These are phyloP conservation scores for Arabidopsis arenosa DNA, from an alignment of 345 rosid genomes.

Conservation along the genomic window DNA sequence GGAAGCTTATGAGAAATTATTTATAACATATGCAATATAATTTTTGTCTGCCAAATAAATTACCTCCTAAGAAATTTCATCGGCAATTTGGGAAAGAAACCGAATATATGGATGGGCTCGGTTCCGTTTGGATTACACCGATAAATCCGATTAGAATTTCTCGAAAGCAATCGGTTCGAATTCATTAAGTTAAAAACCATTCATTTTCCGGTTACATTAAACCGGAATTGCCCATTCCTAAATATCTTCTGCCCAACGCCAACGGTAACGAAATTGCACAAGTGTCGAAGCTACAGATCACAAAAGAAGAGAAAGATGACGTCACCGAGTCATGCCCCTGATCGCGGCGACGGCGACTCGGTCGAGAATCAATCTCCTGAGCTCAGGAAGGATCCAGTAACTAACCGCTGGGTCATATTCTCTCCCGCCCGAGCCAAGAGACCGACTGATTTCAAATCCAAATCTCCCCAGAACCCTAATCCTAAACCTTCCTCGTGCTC, in stretches of 20 bases:
- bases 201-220: background rate
- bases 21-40: no score
- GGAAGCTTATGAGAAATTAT: no score
- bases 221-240: background rate
- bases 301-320: conserved; percentile 33
- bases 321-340: conserved; percentile 42
- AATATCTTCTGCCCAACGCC: background rate
- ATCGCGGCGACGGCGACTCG: conserved; percentile 33
- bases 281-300: conserved; percentile 5
- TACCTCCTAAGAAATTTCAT: no score
- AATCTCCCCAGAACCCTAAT: conserved; percentile 52
- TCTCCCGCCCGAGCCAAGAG: conserved; percentile 79
- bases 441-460: conserved; percentile 82
- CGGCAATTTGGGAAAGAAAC: no score
- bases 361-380: conserved; percentile 56
- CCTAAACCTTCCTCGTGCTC: conserved; percentile 55
- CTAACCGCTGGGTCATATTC: conserved; percentile 77
- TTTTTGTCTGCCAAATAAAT: no score
- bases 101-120: background rate
- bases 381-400: conserved; percentile 64
- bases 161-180: conserved; percentile 12
- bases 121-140: conserved; percentile 2
- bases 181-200: background rate
- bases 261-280: conserved; percentile 13
- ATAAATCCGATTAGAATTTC: background rate